Evolutionary conservation across 2,329 filamentous ascomycete species (phyloP).

Genomic region (Penicillium sp.): DNA sequence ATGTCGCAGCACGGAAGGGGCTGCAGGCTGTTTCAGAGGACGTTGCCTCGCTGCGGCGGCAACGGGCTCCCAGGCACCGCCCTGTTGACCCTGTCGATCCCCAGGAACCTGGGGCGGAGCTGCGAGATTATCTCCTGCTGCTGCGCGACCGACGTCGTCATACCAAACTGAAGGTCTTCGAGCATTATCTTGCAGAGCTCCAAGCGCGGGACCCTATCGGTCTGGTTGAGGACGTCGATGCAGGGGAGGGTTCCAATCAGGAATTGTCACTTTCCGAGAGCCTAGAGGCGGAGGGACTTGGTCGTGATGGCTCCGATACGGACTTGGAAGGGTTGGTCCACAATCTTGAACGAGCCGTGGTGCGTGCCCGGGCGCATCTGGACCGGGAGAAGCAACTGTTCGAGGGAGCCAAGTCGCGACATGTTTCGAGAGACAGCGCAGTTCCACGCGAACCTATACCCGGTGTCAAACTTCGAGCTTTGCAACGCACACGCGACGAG

Average conservation of each 20-base stretch:
- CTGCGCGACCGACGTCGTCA: constrained; percentile 52
- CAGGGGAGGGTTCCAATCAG: constrained; percentile 15
- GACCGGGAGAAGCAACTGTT: constrained; percentile 42
- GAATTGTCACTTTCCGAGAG: constrained; percentile 21
- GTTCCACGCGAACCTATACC: constrained; percentile 10
- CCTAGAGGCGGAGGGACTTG: constrained; percentile 19
- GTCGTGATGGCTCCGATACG: constrained; percentile 15
- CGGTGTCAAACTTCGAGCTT: constrained; percentile 36
- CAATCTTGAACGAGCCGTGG: constrained; percentile 44
- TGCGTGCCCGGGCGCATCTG: constrained; percentile 41
- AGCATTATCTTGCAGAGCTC: constrained; percentile 50
- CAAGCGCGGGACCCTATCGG: constrained; percentile 30
- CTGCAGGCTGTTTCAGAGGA: constrained; percentile 40
- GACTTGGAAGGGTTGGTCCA: constrained; percentile 40
- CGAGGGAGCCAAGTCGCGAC: constrained; percentile 34
- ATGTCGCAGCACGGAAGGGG: constrained; percentile 45
- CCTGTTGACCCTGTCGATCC: constrained; percentile 20
- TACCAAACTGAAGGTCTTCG: constrained; percentile 52
- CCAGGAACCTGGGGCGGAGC: constrained; percentile 29
- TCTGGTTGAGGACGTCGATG: constrained; percentile 26
- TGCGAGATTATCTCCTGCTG: constrained; percentile 49
- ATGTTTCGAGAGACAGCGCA: constrained; percentile 15
- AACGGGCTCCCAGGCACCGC: constrained; percentile 25
- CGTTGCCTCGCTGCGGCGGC: constrained; percentile 32
- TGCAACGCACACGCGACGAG: constrained; percentile 53